A percentile compares a stretch with the other conserved stretches of the same genome.
Evolutionary conservation across 495 filamentous ascomycete genomes (phyloP).

Genomic region (Hypoxylon lenormandii): DNA sequence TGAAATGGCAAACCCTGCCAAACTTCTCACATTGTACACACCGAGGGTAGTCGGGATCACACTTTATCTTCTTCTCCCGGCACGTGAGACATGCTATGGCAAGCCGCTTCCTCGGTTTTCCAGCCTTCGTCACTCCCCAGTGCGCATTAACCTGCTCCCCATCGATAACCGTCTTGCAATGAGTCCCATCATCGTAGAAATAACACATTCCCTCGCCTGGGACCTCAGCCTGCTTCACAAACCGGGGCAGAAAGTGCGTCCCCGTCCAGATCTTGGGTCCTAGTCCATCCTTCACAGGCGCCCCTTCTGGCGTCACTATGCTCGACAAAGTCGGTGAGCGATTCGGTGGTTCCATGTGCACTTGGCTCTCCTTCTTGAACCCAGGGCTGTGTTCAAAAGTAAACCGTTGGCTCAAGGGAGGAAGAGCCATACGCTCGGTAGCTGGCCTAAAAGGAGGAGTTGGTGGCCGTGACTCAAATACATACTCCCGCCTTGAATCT

Average conservation of each 20-base stretch:
- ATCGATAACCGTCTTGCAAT: constrained; percentile 84
- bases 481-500: constrained; percentile 52
- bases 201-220: constrained; percentile 85
- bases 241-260: constrained; percentile 70
- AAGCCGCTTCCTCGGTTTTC: constrained; percentile 87
- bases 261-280: constrained; percentile 73
- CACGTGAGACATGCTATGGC: constrained; percentile 91
- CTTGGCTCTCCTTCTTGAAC: constrained; percentile 37
- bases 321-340: constrained; percentile 57
- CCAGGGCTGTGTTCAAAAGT: constrained; percentile 41
- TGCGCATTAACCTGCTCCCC: constrained; percentile 88
- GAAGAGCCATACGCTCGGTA: constrained; percentile 43
- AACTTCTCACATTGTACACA: constrained; percentile 93
- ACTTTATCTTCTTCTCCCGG: constrained; percentile 97
- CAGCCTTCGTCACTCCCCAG: constrained; percentile 93
- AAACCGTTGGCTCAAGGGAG: constrained; percentile 42
- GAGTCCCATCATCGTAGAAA: constrained; percentile 86
- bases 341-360: constrained; percentile 41
- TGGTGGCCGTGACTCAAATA: constrained; percentile 47
- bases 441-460: constrained; percentile 44
- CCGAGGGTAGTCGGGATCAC: constrained; percentile 84
- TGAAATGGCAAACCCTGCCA: constrained; percentile 83
- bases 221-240: constrained; percentile 69
- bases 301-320: constrained; percentile 56
- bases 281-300: constrained; percentile 64